Evolutionary conservation across 2,329 filamentous ascomycete genomes (phyloP), one percentile per base, ranked within the genome.

Genomic region (Aspergillus unguis): DNA sequence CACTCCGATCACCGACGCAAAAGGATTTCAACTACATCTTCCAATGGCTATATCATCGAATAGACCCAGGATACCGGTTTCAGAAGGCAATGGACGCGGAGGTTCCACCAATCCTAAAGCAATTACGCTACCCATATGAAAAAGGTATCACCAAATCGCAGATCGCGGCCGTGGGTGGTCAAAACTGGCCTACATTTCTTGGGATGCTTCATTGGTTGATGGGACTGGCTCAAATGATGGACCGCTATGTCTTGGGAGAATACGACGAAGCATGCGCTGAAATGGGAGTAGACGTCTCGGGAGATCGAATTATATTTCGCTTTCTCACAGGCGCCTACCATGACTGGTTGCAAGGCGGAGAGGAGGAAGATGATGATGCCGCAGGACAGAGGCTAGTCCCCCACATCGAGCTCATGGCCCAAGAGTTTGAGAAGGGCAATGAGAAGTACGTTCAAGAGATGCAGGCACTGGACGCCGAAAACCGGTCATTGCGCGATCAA

Each of bases 11-110:
- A 40, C 95, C 94, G 0, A 99, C 92, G 1, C 92, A 97, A 63
- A 99, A 99, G 68, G 94, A 99, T 70, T 99, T 99, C 76, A 94
- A 95, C 66, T 87, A 84, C 72, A 95, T 99, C 81, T 99, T 99
- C 67, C 91, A 97, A 66, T 99, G 92, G 89, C 79, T 99, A 3
- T 99, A 99, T 71, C 90, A 91, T 65, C 88, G 91, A 52, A 95
- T 99, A 67, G 94, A 99, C 67, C 94, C 94, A 0, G 88, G 86
- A 62, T 95, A 97, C 70, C 85, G 86, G 33, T 97, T 99, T 65
- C 86, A 92, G 65, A 96, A 96, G 71, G 89, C 87, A 46, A 96
- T 97, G 64, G 94, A 97, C 69, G 87, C 92, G 51, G 95, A 99
- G 69, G 92, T 97, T 0, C 92, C 92, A 9, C 86, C 91, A 0